Base-by-base conservation (phyloP, 257 asterid species). In the Ocimum tenuiflorum region DNA sequence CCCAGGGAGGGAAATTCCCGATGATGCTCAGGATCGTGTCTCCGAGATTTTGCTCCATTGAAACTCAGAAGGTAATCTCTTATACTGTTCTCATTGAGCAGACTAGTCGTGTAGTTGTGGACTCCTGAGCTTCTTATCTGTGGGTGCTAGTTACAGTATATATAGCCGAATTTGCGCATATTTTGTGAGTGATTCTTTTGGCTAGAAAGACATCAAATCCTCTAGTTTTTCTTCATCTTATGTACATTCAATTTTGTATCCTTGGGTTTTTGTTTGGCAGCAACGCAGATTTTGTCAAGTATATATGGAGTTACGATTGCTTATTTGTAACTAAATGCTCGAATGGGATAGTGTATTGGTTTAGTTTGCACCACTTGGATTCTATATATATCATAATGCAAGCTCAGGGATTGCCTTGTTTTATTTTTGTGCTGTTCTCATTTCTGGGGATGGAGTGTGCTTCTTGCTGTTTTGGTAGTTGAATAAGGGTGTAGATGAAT, bases 1-100 rank as follows among this genome's bases (percentile, higher is more conserved):
- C 71, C 97, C 95, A 6, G 99, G 99, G 12, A 85, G 99, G 79
- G 99, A 94, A 61, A 83, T 94, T 52, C 96, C 97, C 2, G 76
- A 71, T 18, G 96, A 94, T 77, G 99, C 95, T 69, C 85, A 67
- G 63, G 91, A 82, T 46, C 96, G 96, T 4, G 65, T 94, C 49
- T 78, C 83, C 9, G 92, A 86, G 79, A 68, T 90, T 61, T 77
- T 84, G 58, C 75, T 79, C 52, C 83, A 50, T 55, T 92, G 76
- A 79, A 54, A 17, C 19, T 65, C 14, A 10, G 24, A 29, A 72
- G 52, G 35, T 67, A 17, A 11, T 18, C 33, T 1, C 0, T 69
- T 57, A 50, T 35, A 20, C 50, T 36, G 62, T 54, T 12, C 20
- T 69, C 63, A 15, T 64, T 15, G 52, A 71, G 74, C 59, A 52